These are phyloP conservation scores for Backusella luteola DNA, from an alignment of 192 early-diverging fungal species.

Conservation along the genomic window DNA sequence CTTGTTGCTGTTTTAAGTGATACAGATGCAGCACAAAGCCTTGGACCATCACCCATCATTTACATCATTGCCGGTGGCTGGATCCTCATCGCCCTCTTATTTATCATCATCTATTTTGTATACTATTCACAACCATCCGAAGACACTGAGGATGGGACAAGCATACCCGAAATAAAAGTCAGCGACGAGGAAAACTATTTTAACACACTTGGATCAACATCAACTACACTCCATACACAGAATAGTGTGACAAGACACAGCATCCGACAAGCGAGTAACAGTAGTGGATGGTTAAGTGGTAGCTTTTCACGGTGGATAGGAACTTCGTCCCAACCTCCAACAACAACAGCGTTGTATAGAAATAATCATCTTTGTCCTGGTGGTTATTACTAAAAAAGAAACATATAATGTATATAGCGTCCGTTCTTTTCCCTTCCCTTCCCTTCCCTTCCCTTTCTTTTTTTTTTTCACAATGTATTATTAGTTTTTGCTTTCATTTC, in stretches of 20 bases:
- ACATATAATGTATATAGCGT: neutral
- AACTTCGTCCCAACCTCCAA: neutral
- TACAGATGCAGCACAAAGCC: constrained; percentile 34
- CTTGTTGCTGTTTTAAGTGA: constrained; percentile 67
- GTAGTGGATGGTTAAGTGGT: constrained; percentile 1
- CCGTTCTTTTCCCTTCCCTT: neutral
- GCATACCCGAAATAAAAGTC: neutral
- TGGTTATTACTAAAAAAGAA: neutral
- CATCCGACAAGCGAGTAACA: neutral
- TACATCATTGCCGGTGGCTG: constrained; percentile 57
- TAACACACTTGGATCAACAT: neutral
- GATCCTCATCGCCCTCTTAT: constrained; percentile 55
- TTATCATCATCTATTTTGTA: constrained; percentile 40
- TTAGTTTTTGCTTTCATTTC: neutral
- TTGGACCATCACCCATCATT: constrained; percentile 41
- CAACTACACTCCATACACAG: neutral
- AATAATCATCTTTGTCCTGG: neutral
- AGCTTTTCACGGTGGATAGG: neutral
- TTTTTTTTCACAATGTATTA: neutral
- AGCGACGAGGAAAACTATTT: neutral
- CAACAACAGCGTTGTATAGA: neutral
- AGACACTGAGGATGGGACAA: neutral
- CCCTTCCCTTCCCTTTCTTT: neutral
- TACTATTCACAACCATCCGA: constrained; percentile 22
- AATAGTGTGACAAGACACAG: neutral